Evolutionary conservation across 176 grass and related monocot genomes (phyloP).

Genomic region (Aegilops bicornis): DNA sequence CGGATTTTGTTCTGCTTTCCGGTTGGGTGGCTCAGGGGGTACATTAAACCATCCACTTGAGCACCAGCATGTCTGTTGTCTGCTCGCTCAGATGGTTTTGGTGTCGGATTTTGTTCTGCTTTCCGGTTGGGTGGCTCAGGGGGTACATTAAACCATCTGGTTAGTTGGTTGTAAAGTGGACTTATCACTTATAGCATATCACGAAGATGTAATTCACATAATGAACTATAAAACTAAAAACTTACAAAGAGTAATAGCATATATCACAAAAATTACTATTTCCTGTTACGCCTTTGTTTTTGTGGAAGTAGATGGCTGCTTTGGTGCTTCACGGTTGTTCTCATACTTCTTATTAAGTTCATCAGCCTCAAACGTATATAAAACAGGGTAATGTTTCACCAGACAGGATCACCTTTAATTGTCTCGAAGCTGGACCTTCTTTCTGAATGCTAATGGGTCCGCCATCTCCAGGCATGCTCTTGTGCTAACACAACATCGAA

Average conservation of each 20-base stretch:
- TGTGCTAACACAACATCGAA: slow-evolving; percentile 30
- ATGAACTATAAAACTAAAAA: background rate
- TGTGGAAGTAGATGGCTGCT: slow-evolving; percentile 22
- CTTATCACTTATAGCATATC: background rate
- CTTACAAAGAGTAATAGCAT: background rate
- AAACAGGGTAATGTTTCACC: slow-evolving; percentile 57
- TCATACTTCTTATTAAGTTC: slow-evolving; percentile 57
- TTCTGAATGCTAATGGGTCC: slow-evolving; percentile 23
- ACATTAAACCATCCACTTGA: no score
- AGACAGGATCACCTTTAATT: slow-evolving; percentile 9
- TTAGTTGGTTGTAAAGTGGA: no score
- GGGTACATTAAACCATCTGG: no score
- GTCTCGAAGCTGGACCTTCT: slow-evolving; percentile 28
- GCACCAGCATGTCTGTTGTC: no score
- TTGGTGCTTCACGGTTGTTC: slow-evolving; percentile 24
- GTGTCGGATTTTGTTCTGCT: no score
- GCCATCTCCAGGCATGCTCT: slow-evolving; percentile 1
- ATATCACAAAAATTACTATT: background rate
- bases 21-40: no score
- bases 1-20: no score
- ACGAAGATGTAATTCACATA: slow-evolving; percentile 8
- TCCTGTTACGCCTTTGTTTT: slow-evolving; percentile 35
- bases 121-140: no score
- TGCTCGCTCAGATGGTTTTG: no score
- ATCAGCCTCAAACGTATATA: slow-evolving; percentile 41